Base-by-base conservation (phyloP, 305 asterid species). In the Solanum aculeatissimum region DNA sequence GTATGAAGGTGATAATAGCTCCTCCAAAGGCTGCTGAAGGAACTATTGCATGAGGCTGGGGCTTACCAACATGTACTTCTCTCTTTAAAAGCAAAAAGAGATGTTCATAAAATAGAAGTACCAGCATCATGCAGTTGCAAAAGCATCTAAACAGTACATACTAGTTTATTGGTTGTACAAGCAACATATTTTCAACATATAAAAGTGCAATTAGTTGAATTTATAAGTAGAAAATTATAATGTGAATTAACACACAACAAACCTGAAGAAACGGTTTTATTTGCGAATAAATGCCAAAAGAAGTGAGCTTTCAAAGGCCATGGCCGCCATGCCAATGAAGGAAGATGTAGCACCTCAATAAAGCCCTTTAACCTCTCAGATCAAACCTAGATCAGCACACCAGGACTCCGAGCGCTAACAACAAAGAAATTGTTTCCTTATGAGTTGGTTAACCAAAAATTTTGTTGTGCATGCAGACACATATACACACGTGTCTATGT, bases 251-350 rank as follows among this genome's bases (percentile, higher is more conserved):
- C 29, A n/a, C 21, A 63, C 47, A 83, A 83, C 85, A 83, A 63
- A 93, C 99, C 99, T 94, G 98, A 77, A 96, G 92, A 27, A 89
- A 90, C 83, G 85, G 88, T 87, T 95, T 96, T 85, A 97, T 87
- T 85, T 96, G 99, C 16, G 98, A 95, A 90, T 95, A 96, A 83
- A 95, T 91, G 87, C 99, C 99, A 87, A 95, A 96, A 79, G 91
- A 92, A 96, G 95, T 84, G 99, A 95, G 86, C 98, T 93, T 91
- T 96, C 99, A 84, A 94, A 87, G 79, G 99, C 96, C 98, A 96
- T 92, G 79, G 97, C 98, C 75, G 99, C 96, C 98, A 96, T 92
- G 79, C 98, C 98, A 58, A 95, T 87, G 87, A 96, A 95, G 60
- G 99, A 95, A 86, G 98, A 89, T 58, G 99, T 92, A 32, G 97